Evolutionary conservation across 495 filamentous ascomycete genomes (phyloP).

Genomic region (Astrothelium macrocarpum): DNA sequence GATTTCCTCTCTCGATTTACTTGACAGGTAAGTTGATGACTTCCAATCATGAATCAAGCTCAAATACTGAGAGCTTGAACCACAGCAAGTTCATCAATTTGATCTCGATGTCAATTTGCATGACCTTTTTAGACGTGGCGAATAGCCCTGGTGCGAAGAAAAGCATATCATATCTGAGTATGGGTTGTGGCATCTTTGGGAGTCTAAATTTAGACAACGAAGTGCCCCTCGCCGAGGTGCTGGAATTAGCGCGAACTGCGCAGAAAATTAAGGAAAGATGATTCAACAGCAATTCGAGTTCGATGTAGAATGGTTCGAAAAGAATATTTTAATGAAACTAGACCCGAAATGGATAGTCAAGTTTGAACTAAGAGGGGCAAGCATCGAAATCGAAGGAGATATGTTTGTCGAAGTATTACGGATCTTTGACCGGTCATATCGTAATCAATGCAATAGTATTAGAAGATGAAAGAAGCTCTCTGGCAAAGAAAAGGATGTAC

Average conservation of each 20-base stretch:
- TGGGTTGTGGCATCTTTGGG: neutral
- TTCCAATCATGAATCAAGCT: neutral
- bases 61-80: neutral
- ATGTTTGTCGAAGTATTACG: no score
- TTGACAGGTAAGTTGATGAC: neutral
- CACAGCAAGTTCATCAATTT: neutral
- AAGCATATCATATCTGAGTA: constrained; percentile 1
- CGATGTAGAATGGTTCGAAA: no score
- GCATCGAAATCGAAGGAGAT: no score
- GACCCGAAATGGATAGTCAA: no score
- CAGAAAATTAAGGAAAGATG: neutral
- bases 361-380: no score
- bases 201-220: neutral
- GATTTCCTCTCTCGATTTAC: neutral
- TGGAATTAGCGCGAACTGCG: neutral
- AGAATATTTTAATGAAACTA: no score
- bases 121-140: neutral
- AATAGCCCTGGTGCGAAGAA: neutral
- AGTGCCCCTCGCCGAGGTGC: neutral
- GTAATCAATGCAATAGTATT: no score
- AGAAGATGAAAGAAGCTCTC: no score
- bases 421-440: no score
- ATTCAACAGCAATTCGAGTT: no score
- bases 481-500: no score
- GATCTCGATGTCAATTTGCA: neutral